phyloP scores from a whole-genome alignment of 2,329 filamentous ascomycete genomes.

The Neofusicoccum umdonicola region DNA sequence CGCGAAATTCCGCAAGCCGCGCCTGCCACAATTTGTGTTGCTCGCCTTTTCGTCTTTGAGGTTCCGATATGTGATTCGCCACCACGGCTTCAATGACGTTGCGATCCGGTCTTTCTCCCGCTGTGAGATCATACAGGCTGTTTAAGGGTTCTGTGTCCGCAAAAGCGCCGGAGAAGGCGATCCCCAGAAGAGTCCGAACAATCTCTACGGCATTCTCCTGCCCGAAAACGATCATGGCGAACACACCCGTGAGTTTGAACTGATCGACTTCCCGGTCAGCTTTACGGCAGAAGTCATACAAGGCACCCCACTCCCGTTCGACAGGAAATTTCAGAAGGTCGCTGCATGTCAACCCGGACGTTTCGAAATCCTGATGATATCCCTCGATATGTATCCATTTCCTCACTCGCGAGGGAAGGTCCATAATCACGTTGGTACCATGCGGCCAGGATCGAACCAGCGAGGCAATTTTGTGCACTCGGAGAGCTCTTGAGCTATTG shows the following conservation, averaged over 20 bases:
- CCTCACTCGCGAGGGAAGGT: neutral
- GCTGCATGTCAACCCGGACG: neutral
- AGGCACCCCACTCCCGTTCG: neutral
- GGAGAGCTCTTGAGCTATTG: slow-evolving; percentile 21
- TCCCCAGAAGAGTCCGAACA: neutral
- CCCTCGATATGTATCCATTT: neutral
- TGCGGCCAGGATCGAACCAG: slow-evolving; percentile 17
- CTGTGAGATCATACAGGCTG: neutral
- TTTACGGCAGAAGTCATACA: neutral
- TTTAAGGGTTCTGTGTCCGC: neutral
- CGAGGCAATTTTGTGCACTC: slow-evolving; percentile 20
- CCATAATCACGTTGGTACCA: neutral
- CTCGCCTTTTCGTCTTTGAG: neutral
- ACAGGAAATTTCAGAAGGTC: neutral
- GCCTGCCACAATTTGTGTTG: neutral
- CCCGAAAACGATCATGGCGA: neutral
- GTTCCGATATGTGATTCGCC: neutral
- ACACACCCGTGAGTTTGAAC: neutral
- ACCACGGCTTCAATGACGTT: neutral
- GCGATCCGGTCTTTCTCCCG: neutral
- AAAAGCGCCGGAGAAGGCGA: neutral
- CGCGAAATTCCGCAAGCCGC: neutral
- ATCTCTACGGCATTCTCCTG: neutral
- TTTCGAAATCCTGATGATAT: neutral
- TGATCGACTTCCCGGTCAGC: neutral